phyloP scores from a whole-genome alignment of 495 filamentous ascomycete species.

The Talaromyces stipitatus region DNA sequence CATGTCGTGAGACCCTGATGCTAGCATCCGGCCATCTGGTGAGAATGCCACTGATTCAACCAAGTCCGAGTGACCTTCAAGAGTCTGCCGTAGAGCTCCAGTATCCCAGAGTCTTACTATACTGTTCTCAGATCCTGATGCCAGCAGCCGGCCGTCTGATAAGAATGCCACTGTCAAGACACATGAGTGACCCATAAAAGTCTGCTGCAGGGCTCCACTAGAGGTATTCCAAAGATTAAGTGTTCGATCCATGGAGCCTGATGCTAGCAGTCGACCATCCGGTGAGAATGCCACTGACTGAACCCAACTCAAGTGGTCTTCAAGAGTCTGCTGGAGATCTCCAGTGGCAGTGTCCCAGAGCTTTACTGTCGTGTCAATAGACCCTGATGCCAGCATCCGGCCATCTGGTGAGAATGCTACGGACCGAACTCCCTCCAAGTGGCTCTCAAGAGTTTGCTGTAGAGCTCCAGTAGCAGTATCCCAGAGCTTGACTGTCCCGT shows the following conservation, averaged over 20 bases:
- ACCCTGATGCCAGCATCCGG: constrained; percentile 18
- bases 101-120: constrained; percentile 24
- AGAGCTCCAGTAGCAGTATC: constrained; percentile 16
- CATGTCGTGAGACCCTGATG: constrained; percentile 19
- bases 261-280: constrained; percentile 8
- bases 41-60: constrained; percentile 16
- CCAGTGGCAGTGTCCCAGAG: constrained; percentile 20
- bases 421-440: constrained; percentile 9
- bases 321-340: constrained; percentile 2
- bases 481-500: constrained; percentile 14
- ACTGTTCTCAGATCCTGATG: constrained; percentile 14
- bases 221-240: constrained; percentile 25
- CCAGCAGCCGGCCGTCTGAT: constrained; percentile 7
- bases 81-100: no score
- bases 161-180: constrained; percentile 1
- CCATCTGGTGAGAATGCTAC: constrained; percentile 20
- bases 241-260: constrained; percentile 17
- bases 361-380: no score
- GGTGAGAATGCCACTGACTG: neutral
- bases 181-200: constrained; percentile 15
- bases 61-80: no score
- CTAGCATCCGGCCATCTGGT: constrained; percentile 15
- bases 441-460: constrained; percentile 11
- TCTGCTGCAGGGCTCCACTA: constrained; percentile 12
- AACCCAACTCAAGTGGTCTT: constrained; percentile 13